Evolutionary conservation across 1,139 yeast genomes (phyloP), one percentile per base, ranked within the genome.

Genomic region (Geotrichum australiense): DNA sequence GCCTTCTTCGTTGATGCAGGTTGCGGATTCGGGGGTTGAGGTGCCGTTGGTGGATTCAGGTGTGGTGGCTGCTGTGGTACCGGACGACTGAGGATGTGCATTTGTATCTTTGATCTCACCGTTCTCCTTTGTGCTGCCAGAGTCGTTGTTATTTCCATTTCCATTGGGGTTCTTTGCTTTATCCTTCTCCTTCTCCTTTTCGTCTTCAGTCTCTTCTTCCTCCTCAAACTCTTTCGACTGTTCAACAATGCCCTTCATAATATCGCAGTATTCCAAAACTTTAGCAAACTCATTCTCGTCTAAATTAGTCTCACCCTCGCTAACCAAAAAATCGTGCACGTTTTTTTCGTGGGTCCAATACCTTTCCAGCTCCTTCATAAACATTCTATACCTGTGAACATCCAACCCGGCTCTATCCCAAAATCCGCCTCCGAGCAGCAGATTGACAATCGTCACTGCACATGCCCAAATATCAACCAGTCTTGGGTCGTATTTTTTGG

Each of bases 401-500:
- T 43, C 48, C 24, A 43, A 42, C 26, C 47, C 55, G 11, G 66
- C 66, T 37, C 53, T 54, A 22, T 50, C 47, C 42, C 62, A 62
- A 10, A 62, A 53, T 11, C 57, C 58, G 1, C 64, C 65, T 15
- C 61, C 61, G 30, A 51, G 55, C n/a, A 61, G 51, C 91, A 87
- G 80, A 12, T 94, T 93, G 83, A 86, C 80, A 59, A 82, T 86
- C 28, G 86, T 84, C 12, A 85, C 87, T 40, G 94, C 95, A 64
- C 94, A 82, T 0, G 94, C 77, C 96, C 96, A 86, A 32, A 84
- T 77, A 62, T 86, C 95, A 4, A 83, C 84, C 35, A 82, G 70
- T 44, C 94, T 64, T 3, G 94, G 84, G 60, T 86, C 95, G 61
- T 83, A 86, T 71, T 28, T 31, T 18, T 41, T 50, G 36, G 35